Conservation (phyloP, 2,329 filamentous ascomycete species). For the Botrytis porri region DNA sequence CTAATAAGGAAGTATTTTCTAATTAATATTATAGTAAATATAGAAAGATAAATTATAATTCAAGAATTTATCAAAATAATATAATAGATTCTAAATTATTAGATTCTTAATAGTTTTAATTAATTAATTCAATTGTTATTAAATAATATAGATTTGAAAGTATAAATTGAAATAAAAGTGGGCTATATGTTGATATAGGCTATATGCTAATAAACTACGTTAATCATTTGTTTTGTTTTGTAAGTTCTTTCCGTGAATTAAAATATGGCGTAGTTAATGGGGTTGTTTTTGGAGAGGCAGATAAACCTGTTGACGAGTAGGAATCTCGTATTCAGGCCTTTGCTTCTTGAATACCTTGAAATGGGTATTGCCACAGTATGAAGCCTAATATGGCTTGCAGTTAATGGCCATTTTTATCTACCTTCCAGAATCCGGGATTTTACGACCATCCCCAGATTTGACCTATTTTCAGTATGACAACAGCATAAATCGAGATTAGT, state of each 20-base stretch:
- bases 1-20: too few species aligned
- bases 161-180: too few species aligned
- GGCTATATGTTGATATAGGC: too few species aligned
- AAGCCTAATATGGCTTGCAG: neutral
- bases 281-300: neutral
- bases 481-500: neutral
- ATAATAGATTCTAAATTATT: too few species aligned
- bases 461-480: neutral
- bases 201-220: too few species aligned
- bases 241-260: neutral
- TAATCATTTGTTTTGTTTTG: neutral
- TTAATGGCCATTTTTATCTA: neutral
- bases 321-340: neutral
- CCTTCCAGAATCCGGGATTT: neutral
- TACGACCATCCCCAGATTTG: neutral
- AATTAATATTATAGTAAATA: too few species aligned
- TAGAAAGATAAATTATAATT: too few species aligned
- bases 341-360: neutral
- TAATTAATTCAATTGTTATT: too few species aligned
- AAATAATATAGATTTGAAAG: too few species aligned
- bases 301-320: neutral
- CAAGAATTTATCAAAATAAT: too few species aligned
- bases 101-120: too few species aligned
- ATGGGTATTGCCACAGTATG: neutral
- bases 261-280: neutral